These are phyloP conservation scores for Talaromyces sp. DNA, from an alignment of 2,329 filamentous ascomycete genomes.

Conservation along the genomic window DNA sequence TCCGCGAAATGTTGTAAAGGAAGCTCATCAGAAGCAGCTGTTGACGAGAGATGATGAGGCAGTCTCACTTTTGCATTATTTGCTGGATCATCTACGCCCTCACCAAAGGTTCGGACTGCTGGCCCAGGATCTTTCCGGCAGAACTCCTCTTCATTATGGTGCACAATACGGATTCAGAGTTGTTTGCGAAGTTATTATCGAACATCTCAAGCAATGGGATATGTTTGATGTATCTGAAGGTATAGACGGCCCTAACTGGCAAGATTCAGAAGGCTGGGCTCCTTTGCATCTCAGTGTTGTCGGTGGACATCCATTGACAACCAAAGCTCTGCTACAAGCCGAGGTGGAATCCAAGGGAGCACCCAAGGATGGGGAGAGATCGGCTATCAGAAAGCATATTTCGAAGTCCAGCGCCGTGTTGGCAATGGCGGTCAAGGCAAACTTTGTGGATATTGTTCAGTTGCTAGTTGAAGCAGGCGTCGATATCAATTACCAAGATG, in stretches of 20 bases:
- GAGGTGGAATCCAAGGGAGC: constrained; percentile 66
- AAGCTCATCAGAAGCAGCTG: constrained; percentile 61
- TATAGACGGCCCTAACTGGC: constrained; percentile 85
- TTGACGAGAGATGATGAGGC: constrained; percentile 70
- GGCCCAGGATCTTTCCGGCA: constrained; percentile 73
- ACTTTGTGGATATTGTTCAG: constrained; percentile 79
- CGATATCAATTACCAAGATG: constrained; percentile 90
- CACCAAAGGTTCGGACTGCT: constrained; percentile 67
- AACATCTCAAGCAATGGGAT: constrained; percentile 83
- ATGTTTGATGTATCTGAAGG: constrained; percentile 81
- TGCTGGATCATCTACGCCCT: constrained; percentile 67
- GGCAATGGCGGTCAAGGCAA: constrained; percentile 81
- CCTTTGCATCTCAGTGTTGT: constrained; percentile 91
- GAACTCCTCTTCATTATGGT: constrained; percentile 86
- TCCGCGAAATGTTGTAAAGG: constrained; percentile 63
- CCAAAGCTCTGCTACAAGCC: constrained; percentile 73
- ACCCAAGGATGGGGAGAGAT: constrained; percentile 48
- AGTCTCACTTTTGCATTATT: constrained; percentile 63
- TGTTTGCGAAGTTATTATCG: constrained; percentile 84
- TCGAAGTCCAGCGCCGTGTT: constrained; percentile 85
- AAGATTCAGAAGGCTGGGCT: constrained; percentile 86
- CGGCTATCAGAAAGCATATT: constrained; percentile 65
- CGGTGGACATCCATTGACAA: constrained; percentile 84
- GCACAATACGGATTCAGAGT: constrained; percentile 92
- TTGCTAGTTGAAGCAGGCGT: constrained; percentile 87